Conservation (phyloP, 768 basidiomycete species). For the Lepiota brunneoincarnata region DNA sequence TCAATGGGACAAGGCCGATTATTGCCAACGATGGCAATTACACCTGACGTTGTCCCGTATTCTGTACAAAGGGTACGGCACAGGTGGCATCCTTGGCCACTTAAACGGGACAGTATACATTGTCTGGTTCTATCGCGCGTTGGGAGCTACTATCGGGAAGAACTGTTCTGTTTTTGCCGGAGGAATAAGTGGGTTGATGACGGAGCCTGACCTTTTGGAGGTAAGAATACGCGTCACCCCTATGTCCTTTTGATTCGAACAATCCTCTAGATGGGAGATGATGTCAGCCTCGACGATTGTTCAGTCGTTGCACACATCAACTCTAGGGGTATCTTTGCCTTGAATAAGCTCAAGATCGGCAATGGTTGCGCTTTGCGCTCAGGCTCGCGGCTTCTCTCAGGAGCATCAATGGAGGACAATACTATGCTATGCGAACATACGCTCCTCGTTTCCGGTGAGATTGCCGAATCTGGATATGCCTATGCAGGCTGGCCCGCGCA, state of each 20-base stretch:
- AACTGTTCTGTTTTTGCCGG: conserved; percentile 40
- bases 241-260: not conserved
- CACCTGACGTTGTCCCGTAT: conserved; percentile 36
- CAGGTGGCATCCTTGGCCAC: conserved; percentile 36
- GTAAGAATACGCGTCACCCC: conserved; percentile 18
- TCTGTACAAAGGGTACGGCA: conserved; percentile 39
- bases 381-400: conserved; percentile 44
- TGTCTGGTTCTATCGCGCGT: conserved; percentile 42
- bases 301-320: conserved; percentile 49
- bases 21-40: conserved; percentile 51
- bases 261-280: conserved; percentile 33
- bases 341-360: conserved; percentile 40
- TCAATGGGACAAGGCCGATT: conserved; percentile 45
- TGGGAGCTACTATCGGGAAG: conserved; percentile 42
- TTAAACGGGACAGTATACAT: conserved; percentile 40
- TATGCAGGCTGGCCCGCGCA: conserved; percentile 44
- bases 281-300: conserved; percentile 43
- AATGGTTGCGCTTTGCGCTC: conserved; percentile 41
- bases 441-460: conserved; percentile 43
- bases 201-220: conserved; percentile 45
- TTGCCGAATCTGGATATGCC: conserved; percentile 35
- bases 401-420: conserved; percentile 48
- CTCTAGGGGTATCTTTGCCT: conserved; percentile 41
- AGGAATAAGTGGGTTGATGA: conserved; percentile 41
- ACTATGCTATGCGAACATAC: conserved; percentile 50